Base-by-base conservation (phyloP, 805 yeast genomes). In the Maudiozyma turicensis region DNA sequence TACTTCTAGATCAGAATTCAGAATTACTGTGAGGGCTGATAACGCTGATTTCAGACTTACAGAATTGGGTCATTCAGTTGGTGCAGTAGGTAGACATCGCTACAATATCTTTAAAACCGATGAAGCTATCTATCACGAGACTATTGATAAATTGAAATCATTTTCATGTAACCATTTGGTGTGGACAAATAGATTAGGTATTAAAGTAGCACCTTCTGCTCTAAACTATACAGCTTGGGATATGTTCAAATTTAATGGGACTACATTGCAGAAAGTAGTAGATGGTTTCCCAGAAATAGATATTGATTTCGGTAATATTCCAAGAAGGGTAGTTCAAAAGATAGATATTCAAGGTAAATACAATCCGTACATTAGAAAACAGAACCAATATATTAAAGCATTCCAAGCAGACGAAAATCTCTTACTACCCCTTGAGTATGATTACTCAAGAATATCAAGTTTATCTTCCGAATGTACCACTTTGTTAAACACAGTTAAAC, bases 1-100 rank as follows among this genome's bases (percentile, higher is more conserved):
- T 62, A 93, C 99, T 0, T 88, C 97, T 6, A 76, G 99, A 46
- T 86, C 96, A 0, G 99, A 93, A 64, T 93, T 88, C 64, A 74
- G 99, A 61, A 80, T 93, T 38, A 82, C 89, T 34, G 87, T 89
- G 5, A 73, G 99, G 51, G 82, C 96, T 0, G 99, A 93, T 64
- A 93, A 93, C 70, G 98, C 99, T 0, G 97, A 95, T 60, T 66
- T 77, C 49, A 71, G 99, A 52, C 69, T 93, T 49, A 90, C 98
- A 0, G 79, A 73, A 47, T 64, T 69, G 49, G 99, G 95, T 0
- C 66, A 75, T 45, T 58, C 71, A 2, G 62, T 75, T 0, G 97
- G 97, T 0, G 82, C 83, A 4, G 84, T 91, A 0, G 58, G 78
- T 3, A 75, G 77, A 13, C 67, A 67, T 1, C 72, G 98, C 53